phyloP scores from a whole-genome alignment of 139 green algal species.

The Coccomyxa sp. region DNA sequence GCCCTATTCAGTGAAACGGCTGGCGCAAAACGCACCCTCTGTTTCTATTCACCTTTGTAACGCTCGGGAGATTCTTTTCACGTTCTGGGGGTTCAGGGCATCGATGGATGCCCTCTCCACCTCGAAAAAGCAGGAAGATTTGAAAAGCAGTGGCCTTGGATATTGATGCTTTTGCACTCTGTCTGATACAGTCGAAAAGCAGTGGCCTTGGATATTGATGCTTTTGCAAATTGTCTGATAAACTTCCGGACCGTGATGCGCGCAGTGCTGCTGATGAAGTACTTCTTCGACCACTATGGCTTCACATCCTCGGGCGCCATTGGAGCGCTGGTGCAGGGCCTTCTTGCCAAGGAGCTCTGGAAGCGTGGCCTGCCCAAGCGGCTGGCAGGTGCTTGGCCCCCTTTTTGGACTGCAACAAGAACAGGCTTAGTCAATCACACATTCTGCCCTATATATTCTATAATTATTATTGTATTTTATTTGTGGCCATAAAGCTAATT shows the following conservation, averaged over 20 bases:
- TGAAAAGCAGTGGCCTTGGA: too few relatives aligned
- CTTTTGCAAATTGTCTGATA: not conserved
- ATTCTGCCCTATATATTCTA: too few relatives aligned
- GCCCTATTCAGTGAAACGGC: not conserved
- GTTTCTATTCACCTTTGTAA: too few relatives aligned
- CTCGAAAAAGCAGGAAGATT: too few relatives aligned
- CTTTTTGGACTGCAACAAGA: not conserved
- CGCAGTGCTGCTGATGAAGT: constrained; percentile 61
- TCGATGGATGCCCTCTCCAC: too few relatives aligned
- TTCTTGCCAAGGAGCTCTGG: constrained; percentile 42
- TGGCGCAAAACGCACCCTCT: not conserved
- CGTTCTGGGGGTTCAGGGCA: too few relatives aligned
- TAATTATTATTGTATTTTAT: too few relatives aligned
- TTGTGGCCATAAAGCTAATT: too few relatives aligned
- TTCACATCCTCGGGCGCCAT: constrained; percentile 69
- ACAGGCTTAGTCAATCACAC: too few relatives aligned
- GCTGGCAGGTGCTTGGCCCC: not conserved
- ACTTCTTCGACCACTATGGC: constrained; percentile 62
- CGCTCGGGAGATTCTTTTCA: too few relatives aligned
- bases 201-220: not conserved
- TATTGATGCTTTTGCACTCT: not conserved
- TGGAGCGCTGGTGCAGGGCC: constrained; percentile 52
- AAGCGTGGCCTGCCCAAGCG: not conserved
- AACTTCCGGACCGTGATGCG: not conserved
- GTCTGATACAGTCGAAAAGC: too few relatives aligned